A percentile compares a stretch with the other conserved stretches of the same genome.
These are phyloP conservation scores for Gloeopeniophorella convolvens DNA, from an alignment of 768 basidiomycete genomes.

Conservation along the genomic window DNA sequence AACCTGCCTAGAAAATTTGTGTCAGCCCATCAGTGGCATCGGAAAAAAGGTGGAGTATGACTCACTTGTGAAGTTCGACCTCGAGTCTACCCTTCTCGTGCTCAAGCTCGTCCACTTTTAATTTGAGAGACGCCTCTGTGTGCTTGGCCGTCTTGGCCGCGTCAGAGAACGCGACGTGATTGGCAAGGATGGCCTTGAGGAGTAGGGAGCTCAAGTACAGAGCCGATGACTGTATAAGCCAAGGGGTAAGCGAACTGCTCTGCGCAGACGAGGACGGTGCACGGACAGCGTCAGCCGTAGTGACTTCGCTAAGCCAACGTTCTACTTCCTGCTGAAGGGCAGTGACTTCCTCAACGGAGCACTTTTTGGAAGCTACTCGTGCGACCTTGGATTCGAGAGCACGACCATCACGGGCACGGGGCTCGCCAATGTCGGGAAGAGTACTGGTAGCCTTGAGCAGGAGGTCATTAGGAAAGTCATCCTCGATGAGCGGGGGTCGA, in stretches of 20 bases:
- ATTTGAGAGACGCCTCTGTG: slow-evolving; percentile 54
- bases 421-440: slow-evolving; percentile 25
- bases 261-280: slow-evolving; percentile 21
- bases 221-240: slow-evolving; percentile 45
- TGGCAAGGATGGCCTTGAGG: slow-evolving; percentile 76
- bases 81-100: slow-evolving; percentile 52
- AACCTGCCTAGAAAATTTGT: slow-evolving; percentile 11
- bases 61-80: slow-evolving; percentile 66
- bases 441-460: slow-evolving; percentile 27
- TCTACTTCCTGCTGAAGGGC: slow-evolving; percentile 72
- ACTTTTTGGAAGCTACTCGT: slow-evolving; percentile 76
- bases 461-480: slow-evolving; percentile 34
- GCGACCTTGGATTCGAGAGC: slow-evolving; percentile 73
- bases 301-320: slow-evolving; percentile 63
- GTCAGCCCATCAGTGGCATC: not conserved
- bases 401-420: slow-evolving; percentile 45
- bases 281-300: slow-evolving; percentile 56
- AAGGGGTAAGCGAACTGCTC: slow-evolving; percentile 6
- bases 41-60: slow-evolving; percentile 19
- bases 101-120: slow-evolving; percentile 62
- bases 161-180: slow-evolving; percentile 76
- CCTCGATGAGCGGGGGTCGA: slow-evolving; percentile 35
- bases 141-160: slow-evolving; percentile 60
- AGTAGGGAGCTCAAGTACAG: slow-evolving; percentile 72
- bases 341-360: slow-evolving; percentile 80